These are phyloP conservation scores for Neurospora tetraspora DNA, from an alignment of 495 filamentous ascomycete species.

Conservation along the genomic window DNA sequence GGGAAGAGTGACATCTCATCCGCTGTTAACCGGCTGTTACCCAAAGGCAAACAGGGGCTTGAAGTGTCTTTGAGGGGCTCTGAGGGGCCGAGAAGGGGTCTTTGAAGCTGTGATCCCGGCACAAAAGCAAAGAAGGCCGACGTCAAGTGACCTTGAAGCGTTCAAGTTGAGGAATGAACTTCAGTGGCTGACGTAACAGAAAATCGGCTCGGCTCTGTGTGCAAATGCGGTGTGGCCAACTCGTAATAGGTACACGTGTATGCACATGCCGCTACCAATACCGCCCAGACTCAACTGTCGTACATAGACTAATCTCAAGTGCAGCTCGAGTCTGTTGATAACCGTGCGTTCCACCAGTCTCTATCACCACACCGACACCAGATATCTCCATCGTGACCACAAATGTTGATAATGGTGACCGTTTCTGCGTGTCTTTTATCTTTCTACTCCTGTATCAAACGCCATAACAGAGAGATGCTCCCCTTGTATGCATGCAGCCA, in stretches of 20 bases:
- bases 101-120: not conserved
- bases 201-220: not conserved
- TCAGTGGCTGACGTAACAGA: not conserved
- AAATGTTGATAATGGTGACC: not conserved
- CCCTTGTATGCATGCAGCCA: not conserved
- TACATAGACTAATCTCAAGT: not conserved
- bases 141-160: not conserved
- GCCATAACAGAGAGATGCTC: not conserved
- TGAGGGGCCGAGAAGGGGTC: not conserved
- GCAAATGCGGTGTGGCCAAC: not conserved
- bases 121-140: not conserved
- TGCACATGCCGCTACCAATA: not conserved
- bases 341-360: not conserved
- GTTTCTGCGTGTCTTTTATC: not conserved
- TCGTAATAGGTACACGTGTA: not conserved
- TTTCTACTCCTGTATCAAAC: not conserved
- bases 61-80: not conserved
- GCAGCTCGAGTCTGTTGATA: not conserved
- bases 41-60: not conserved
- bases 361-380: not conserved
- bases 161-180: not conserved
- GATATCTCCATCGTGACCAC: not conserved
- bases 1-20: conserved; percentile 2
- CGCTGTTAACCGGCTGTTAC: conserved; percentile 10
- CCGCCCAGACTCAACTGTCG: not conserved